Percentiles rank a stretch among this genome's conserved stretches.
phyloP scores from a whole-genome alignment of 352 stramenopile genomes.

The Globisporangium nunn region DNA sequence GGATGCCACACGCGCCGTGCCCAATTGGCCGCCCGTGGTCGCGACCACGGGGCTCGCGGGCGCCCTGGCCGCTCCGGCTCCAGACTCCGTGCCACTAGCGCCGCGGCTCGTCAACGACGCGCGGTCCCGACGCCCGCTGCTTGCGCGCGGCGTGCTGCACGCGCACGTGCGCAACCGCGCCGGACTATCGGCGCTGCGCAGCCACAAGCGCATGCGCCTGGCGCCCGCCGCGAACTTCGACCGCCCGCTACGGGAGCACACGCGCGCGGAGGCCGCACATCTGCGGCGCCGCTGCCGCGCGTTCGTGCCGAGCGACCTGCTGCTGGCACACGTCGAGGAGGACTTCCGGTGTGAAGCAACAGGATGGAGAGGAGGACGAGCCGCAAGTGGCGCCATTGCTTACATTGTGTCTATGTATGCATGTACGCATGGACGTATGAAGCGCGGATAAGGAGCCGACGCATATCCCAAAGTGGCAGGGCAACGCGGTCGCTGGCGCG shows the following conservation, averaged over 20 bases:
- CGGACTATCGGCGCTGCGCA: constrained; percentile 46
- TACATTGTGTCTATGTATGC: neutral
- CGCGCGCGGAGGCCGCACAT: constrained; percentile 14
- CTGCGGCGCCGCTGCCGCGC: constrained; percentile 32
- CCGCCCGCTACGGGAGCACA: neutral
- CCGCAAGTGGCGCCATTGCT: too few relatives aligned
- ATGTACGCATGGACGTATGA: too few relatives aligned
- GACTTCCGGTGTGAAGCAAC: constrained; percentile 24
- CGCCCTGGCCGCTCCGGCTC: constrained; percentile 29
- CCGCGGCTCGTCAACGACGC: constrained; percentile 44
- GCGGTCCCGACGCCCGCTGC: constrained; percentile 35
- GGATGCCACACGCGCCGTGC: constrained; percentile 50
- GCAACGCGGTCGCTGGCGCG: constrained; percentile 52
- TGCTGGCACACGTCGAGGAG: constrained; percentile 25
- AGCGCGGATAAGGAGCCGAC: constrained; percentile 19
- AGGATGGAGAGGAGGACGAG: neutral
- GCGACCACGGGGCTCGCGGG: constrained; percentile 40
- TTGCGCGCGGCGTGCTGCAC: constrained; percentile 38
- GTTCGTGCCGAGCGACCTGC: constrained; percentile 43
- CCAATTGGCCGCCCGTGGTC: constrained; percentile 46
- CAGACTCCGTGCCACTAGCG: constrained; percentile 42
- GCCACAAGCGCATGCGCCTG: constrained; percentile 34
- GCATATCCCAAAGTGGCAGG: constrained; percentile 45
- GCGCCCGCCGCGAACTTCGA: neutral
- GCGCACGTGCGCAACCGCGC: constrained; percentile 46